Evolutionary conservation across 1,284 basidiomycete species (phyloP), one percentile per base, ranked within the genome.

Genomic region (Pascua sp.): DNA sequence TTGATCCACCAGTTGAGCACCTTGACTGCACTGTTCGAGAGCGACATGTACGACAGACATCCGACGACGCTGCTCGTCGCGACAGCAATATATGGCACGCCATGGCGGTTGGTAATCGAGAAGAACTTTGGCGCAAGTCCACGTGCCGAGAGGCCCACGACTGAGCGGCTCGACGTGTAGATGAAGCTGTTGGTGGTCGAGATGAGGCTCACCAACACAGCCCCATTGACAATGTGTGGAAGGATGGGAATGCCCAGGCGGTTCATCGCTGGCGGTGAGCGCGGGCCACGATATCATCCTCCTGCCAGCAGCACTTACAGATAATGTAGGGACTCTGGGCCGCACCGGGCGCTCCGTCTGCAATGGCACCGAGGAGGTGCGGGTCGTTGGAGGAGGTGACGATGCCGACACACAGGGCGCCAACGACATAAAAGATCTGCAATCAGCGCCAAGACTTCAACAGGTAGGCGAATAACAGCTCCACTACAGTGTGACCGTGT

Each of bases 111-210:
- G 52, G 81, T 79, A 9, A 76, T 68, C 18, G 75, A 72, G 67
- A 82, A 79, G 59, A 82, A 65, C 15, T 55, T 54, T 8, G 80
- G 80, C 1, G 80, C 80, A 51, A 80, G 75, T 42, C 78, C 76
- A 52, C 77, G 77, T 13, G 74, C 66, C 1, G 80, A 78, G 4
- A 81, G 69, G 11, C 61, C 36, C 55, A 66, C 68, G 17, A 73
- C 53, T 9, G 56, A 52, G 24, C 71, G 63, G 17, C 62, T 63
- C 2, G 67, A 61, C 46, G 58, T 64, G 52, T 67, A 72, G 17
- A 60, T 61, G 50, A 65, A 70, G 8, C 66, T 62, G 49, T 67
- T 66, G 39, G 63, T 77, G 15, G 71, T 72, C 3, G 72, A 76
- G 44, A 77, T 62, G 36, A 76, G 72, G 37, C 69, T 69, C 47